Evolutionary conservation across 176 grass and related monocot genomes (phyloP), one percentile per base, ranked within the genome.

Genomic region (Lolium rigidum): DNA sequence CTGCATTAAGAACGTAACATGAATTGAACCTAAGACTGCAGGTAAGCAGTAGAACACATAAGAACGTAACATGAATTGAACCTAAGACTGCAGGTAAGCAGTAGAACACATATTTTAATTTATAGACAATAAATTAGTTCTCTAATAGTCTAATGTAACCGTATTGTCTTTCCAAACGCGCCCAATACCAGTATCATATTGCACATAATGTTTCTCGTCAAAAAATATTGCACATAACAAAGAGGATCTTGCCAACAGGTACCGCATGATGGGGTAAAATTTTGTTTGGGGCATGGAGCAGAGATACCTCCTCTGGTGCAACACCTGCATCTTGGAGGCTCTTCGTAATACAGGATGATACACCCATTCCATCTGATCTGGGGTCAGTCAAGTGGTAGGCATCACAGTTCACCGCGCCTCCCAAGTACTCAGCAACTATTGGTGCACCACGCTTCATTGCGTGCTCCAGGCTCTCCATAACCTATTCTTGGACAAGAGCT

Each of bases 361-460:
- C 88, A 74, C 92, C 88, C 64, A 88, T 31, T 26, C 92, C 92
- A 57, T 93, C 92, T 83, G 92, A 39, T 86, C 88, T 76, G 64
- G 92, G 92, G 75, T 93, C 83, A 62, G 92, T 93, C 92, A 93
- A 81, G 83, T 90, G 92, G 77, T 93, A 93, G 69, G 92, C 92
- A 88, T 93, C 92, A 83, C 92, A 93, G 59, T 88, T 93, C 67
- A 93, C 88, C 1, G 88, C 86, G 47, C 88, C 92, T 80, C 92
- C 92, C 66, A 93, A 82, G 44, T 88, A 93, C 67, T 93, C 92
- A 49, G 92, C 88, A 86, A 90, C 86, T 66, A 93, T 93, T 49
- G 82, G 92, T 38, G 85, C 86, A 77, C 64, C 83, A 38, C 92
- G 86, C 61, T 93, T 90, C 91, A 93, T 82, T 68, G 88, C 91